These are phyloP conservation scores for Amaranthus cruentus DNA, from an alignment of 148 eudicot genomes.

Conservation along the genomic window DNA sequence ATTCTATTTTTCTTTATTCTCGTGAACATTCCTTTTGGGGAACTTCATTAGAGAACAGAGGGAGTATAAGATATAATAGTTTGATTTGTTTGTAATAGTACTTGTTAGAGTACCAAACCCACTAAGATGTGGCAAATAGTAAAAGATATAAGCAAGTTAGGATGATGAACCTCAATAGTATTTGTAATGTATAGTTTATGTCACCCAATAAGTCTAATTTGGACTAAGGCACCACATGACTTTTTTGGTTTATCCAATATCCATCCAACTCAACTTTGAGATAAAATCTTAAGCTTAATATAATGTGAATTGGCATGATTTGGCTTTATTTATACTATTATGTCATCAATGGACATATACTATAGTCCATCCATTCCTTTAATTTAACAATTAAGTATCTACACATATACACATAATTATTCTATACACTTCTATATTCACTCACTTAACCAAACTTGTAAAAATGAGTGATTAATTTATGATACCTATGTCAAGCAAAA, in stretches of 20 bases:
- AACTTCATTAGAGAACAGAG: no score
- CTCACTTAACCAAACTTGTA: background rate
- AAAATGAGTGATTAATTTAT: background rate
- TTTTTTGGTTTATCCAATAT: constrained; percentile 9
- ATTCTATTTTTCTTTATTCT: no score
- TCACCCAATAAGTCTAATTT: no score
- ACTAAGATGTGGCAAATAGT: no score
- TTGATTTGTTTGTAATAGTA: no score
- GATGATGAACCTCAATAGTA: no score
- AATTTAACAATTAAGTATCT: constrained; percentile 1
- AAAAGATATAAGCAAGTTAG: no score
- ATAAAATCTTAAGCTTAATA: background rate
- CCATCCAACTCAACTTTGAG: constrained; percentile 19
- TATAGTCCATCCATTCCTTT: background rate
- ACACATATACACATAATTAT: background rate
- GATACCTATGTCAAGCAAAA: constrained; percentile 1
- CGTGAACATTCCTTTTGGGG: no score
- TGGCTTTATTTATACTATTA: background rate
- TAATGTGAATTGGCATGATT: constrained; percentile 5
- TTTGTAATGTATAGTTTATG: background rate
- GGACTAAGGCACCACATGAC: no score
- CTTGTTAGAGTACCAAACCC: no score
- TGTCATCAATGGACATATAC: background rate
- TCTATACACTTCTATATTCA: background rate
- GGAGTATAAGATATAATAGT: no score